These are phyloP conservation scores for Thermothielavioides terrestris DNA, from an alignment of 495 filamentous ascomycete genomes.

Conservation along the genomic window DNA sequence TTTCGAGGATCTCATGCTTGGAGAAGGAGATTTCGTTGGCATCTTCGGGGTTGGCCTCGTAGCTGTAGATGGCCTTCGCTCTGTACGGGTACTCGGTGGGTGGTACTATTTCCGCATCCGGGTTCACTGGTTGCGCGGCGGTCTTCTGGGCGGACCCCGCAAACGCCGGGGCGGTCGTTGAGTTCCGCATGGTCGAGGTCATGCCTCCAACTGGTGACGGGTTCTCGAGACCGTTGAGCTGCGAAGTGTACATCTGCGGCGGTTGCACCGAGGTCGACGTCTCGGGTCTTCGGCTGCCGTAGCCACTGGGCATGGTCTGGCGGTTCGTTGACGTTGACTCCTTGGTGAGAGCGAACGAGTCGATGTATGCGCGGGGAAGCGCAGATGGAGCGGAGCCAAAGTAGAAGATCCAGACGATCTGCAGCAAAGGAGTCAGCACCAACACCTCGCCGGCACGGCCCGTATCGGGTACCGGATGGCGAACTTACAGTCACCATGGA, in stretches of 20 bases:
- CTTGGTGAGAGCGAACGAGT: slow-evolving; percentile 92
- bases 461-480: neutral
- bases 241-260: slow-evolving; percentile 95
- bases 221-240: slow-evolving; percentile 93
- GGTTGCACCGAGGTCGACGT: slow-evolving; percentile 67
- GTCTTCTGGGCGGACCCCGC: slow-evolving; percentile 30
- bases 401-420: slow-evolving; percentile 99
- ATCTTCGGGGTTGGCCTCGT: slow-evolving; percentile 94
- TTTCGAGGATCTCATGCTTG: slow-evolving; percentile 94
- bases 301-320: slow-evolving; percentile 60
- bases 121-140: slow-evolving; percentile 26
- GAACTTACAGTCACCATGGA: slow-evolving; percentile 88
- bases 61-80: slow-evolving; percentile 96
- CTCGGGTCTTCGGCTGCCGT: slow-evolving; percentile 56
- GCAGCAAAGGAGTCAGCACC: neutral
- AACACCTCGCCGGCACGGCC: neutral
- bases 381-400: slow-evolving; percentile 89
- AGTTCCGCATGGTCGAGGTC: slow-evolving; percentile 32
- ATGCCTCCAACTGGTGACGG: slow-evolving; percentile 84
- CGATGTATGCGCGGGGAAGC: slow-evolving; percentile 81
- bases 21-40: slow-evolving; percentile 96
- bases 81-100: slow-evolving; percentile 94
- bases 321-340: slow-evolving; percentile 53
- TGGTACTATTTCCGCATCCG: slow-evolving; percentile 57
- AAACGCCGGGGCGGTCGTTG: slow-evolving; percentile 25